Evolutionary conservation across 495 filamentous ascomycete genomes (phyloP).

Genomic region (Penicillium alfredii): DNA sequence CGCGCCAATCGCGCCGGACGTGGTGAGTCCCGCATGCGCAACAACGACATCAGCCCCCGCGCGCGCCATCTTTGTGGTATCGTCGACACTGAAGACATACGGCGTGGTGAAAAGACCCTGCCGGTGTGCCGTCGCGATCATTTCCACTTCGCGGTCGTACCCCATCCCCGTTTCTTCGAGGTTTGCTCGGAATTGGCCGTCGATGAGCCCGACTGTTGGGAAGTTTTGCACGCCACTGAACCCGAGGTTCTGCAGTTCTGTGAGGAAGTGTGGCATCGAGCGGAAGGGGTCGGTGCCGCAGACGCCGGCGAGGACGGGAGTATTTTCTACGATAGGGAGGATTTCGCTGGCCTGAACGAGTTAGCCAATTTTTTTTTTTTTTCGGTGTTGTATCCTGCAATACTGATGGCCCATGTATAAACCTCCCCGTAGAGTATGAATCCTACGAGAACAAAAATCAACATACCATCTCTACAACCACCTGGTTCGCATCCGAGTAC

Average conservation of each 20-base stretch:
- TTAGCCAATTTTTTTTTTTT: no score
- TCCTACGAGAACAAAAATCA: not conserved
- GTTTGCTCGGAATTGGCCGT: conserved; percentile 58
- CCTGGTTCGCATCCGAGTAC: conserved; percentile 65
- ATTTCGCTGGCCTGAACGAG: conserved; percentile 50
- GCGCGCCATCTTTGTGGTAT: conserved; percentile 52
- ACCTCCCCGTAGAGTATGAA: no score
- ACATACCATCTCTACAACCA: conserved; percentile 61
- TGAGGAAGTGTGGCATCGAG: conserved; percentile 50
- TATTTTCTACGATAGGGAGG: conserved; percentile 52
- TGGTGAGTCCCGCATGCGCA: conserved; percentile 64
- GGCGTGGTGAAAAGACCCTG: conserved; percentile 61
- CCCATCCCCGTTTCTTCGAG: conserved; percentile 69
- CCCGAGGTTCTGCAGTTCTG: conserved; percentile 50
- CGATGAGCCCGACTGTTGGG: conserved; percentile 65
- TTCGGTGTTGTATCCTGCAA: no score
- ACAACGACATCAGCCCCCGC: conserved; percentile 64
- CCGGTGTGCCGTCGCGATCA: conserved; percentile 50
- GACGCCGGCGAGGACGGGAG: conserved; percentile 60
- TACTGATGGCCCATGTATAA: no score
- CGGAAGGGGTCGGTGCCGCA: conserved; percentile 64
- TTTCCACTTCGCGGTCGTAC: conserved; percentile 57
- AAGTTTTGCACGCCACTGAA: conserved; percentile 69
- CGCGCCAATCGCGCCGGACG: conserved; percentile 58
- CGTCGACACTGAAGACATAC: conserved; percentile 58